phyloP scores from a whole-genome alignment of 768 basidiomycete species.

The Mycena chlorophos region DNA sequence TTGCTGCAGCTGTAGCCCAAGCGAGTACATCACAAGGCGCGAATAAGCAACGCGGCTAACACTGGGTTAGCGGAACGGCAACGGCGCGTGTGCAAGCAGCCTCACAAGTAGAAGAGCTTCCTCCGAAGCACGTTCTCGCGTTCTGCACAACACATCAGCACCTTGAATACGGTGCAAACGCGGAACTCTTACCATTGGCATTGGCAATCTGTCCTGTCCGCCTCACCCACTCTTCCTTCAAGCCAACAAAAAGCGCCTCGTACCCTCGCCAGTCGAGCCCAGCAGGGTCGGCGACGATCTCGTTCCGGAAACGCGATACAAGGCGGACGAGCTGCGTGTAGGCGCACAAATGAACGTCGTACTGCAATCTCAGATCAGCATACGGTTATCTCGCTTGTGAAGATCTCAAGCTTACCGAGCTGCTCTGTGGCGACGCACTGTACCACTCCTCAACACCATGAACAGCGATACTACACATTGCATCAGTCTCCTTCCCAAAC shows the following conservation, averaged over 20 bases:
- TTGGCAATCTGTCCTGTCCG: conserved; percentile 64
- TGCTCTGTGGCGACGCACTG: conserved; percentile 62
- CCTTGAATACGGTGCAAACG: background rate
- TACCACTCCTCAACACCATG: conserved; percentile 71
- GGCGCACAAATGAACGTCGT: conserved; percentile 73
- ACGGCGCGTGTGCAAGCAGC: conserved; percentile 1
- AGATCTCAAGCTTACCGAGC: conserved; percentile 40
- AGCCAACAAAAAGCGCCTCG: conserved; percentile 56
- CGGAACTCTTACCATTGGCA: conserved; percentile 43
- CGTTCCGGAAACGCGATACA: conserved; percentile 72
- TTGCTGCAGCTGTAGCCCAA: conserved; percentile 78
- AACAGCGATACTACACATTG: conserved; percentile 55
- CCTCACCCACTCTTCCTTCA: conserved; percentile 63
- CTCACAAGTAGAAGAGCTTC: conserved; percentile 72
- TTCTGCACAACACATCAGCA: conserved; percentile 41
- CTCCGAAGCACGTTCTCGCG: conserved; percentile 59
- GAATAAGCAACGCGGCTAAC: conserved; percentile 68
- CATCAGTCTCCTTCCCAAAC: background rate
- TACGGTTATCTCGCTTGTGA: conserved; percentile 5
- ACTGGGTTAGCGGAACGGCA: conserved; percentile 10
- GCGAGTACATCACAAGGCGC: conserved; percentile 82
- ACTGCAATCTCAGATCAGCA: conserved; percentile 39
- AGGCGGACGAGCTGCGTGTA: conserved; percentile 71
- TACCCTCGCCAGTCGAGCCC: conserved; percentile 65
- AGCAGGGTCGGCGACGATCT: conserved; percentile 70